Percentiles rank a stretch among this genome's conserved stretches.
phyloP scores from a whole-genome alignment of 192 early-diverging fungal genomes.

The Piromyces sp. region DNA sequence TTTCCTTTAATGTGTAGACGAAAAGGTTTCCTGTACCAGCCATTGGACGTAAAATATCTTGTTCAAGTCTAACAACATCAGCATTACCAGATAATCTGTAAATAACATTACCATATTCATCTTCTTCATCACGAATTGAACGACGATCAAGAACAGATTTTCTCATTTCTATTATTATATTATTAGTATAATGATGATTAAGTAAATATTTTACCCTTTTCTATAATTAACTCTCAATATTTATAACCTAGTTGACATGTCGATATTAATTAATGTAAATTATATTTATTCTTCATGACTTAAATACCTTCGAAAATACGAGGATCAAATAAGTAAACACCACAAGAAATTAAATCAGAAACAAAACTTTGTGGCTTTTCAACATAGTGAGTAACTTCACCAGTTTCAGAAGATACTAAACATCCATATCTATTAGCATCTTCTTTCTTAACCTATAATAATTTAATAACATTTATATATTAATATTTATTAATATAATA shows the following conservation, averaged over 20 bases:
- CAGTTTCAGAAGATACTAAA: conserved; percentile 71
- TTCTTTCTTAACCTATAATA: conserved; percentile 23
- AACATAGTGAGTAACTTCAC: conserved; percentile 89
- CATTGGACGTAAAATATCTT: conserved; percentile 76
- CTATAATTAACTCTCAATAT: too few species aligned
- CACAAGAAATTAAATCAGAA: conserved; percentile 84
- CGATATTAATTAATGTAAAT: too few species aligned
- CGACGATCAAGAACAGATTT: conserved; percentile 55
- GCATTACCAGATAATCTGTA: conserved; percentile 16
- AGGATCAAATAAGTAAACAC: conserved; percentile 83
- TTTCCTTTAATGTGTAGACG: conserved; percentile 51
- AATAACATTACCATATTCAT: conserved; percentile 24
- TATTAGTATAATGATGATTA: too few species aligned
- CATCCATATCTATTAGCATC: conserved; percentile 78
- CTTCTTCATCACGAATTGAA: conserved; percentile 17
- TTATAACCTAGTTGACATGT: too few species aligned
- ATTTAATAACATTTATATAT: too few species aligned
- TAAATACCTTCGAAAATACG: conserved; percentile 59
- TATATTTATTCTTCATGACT: too few species aligned
- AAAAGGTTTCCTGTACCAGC: conserved; percentile 70
- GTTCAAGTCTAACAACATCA: conserved; percentile 66
- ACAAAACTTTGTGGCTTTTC: conserved; percentile 95
- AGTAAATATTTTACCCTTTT: too few species aligned
- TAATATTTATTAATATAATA: too few species aligned
- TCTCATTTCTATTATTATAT: conserved; percentile 42